Evolutionary conservation across 495 filamentous ascomycete genomes (phyloP), one percentile per base, ranked within the genome.

Genomic region (Apodospora peruviana): DNA sequence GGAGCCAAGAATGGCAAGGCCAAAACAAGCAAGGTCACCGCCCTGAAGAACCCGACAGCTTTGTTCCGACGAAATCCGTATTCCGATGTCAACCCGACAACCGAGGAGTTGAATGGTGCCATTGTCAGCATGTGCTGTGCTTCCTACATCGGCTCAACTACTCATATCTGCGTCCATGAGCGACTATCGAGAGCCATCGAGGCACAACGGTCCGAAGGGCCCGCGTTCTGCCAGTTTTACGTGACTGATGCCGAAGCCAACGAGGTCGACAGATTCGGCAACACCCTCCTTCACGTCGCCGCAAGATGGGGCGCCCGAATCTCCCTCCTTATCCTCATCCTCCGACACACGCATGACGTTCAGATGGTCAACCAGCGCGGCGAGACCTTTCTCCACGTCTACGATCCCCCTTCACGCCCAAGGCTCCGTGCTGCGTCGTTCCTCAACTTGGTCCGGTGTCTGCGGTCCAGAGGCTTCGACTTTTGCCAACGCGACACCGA

Each of bases 311-410:
- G 62, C 25, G 62, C 62, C 17, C 60, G 62, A 21, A 55, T 65
- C 1, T 63, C 60, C 0, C 47, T 65, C 14, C 47, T 65, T 22
- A 21, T 63, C 35, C 46, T 63, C 36, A 56, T 65, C 21, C 47
- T 63, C n/a, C 44, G 55, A n/a, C 60, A 56, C 48, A 61, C 58
- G 1, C 52, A 59, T 32, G 62, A 65, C n/a, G 40, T 63, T 4
- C 57, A 59, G 34, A 41, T 53, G 32, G 48, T 60, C 19, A 65
- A 65, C 52, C 48, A 63, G n/a, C 60, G 60, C 21, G 60, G 58
- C 20, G 62, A 65, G 45, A 65, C 62, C 2, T 65, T 65, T 22
- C 55, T 65, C 14, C 62, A 65, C 21, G 57, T 65, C 14, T 65
- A 57, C 16, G 57, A 63, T 25, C 62, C 62, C 3, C 62, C 62